These are phyloP conservation scores for Malus hybrid DNA, from an alignment of 331 rosid species.

Conservation along the genomic window DNA sequence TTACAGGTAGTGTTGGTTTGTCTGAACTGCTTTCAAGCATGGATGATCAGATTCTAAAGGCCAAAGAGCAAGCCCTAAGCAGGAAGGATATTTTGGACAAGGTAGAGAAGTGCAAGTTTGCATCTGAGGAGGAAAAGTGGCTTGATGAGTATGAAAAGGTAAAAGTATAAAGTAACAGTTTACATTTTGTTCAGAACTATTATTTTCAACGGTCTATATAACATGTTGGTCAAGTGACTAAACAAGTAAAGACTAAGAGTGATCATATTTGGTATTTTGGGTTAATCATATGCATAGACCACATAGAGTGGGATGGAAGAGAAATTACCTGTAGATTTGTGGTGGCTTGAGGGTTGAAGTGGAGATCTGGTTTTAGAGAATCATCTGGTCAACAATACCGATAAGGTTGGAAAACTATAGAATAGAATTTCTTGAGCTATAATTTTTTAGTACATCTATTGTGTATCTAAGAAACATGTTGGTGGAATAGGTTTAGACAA, in stretches of 20 bases:
- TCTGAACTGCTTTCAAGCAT: constrained; percentile 71
- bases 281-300: background rate
- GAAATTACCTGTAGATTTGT: background rate
- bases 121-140: constrained; percentile 94
- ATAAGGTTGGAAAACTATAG: background rate
- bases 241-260: background rate
- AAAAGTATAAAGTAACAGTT: background rate
- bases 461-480: background rate
- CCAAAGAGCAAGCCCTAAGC: constrained; percentile 85
- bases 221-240: too few species aligned
- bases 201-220: background rate
- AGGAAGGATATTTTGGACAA: constrained; percentile 87
- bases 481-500: background rate
- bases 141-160: constrained; percentile 95
- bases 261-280: background rate
- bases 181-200: too few species aligned
- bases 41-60: constrained; percentile 74
- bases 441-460: background rate
- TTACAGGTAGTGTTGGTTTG: constrained; percentile 48
- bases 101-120: constrained; percentile 79
- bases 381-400: background rate
- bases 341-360: background rate
- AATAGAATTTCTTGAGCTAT: background rate
- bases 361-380: background rate
- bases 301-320: background rate